Percentiles rank a stretch among this genome's conserved stretches.
Conservation (phyloP, 2,329 filamentous ascomycete species). For the Colletotrichum liaoningense region DNA sequence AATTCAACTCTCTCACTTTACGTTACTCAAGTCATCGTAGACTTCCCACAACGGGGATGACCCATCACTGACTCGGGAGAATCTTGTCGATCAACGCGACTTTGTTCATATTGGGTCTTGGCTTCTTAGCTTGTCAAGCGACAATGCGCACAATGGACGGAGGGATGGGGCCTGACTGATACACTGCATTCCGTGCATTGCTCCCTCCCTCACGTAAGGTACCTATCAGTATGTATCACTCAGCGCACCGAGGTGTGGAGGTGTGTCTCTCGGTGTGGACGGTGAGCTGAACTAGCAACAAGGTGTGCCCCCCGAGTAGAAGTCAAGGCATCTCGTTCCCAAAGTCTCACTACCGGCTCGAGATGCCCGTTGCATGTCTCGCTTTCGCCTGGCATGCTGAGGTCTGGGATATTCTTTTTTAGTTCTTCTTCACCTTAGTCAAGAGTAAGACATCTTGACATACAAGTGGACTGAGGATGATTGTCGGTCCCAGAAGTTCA, state of each 20-base stretch:
- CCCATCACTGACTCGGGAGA: constrained; percentile 31
- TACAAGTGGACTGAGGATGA: background rate
- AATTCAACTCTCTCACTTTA: constrained; percentile 4
- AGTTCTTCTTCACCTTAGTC: constrained; percentile 17
- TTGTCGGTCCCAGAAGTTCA: background rate
- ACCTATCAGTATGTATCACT: no score
- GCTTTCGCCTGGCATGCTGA: constrained; percentile 10
- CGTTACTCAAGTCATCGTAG: background rate
- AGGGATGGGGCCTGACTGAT: constrained; percentile 7
- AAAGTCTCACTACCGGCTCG: constrained; percentile 9
- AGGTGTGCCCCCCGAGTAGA: constrained; percentile 4
- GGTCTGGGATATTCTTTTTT: background rate
- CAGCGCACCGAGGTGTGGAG: background rate
- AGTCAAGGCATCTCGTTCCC: constrained; percentile 11
- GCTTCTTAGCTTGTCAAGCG: constrained; percentile 7
- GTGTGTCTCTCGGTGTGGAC: constrained; percentile 18
- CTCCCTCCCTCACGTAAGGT: background rate
- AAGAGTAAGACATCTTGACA: constrained; percentile 16
- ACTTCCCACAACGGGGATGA: constrained; percentile 23
- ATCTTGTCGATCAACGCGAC: constrained; percentile 31
- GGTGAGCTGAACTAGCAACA: constrained; percentile 15
- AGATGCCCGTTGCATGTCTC: constrained; percentile 31
- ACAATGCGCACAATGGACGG: constrained; percentile 32
- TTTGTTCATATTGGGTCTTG: constrained; percentile 13
- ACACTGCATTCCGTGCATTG: constrained; percentile 6